A percentile compares a stretch with the other conserved stretches of the same genome.
Conservation (phyloP, 352 stramenopile genomes). For the Lagenidium giganteum region DNA sequence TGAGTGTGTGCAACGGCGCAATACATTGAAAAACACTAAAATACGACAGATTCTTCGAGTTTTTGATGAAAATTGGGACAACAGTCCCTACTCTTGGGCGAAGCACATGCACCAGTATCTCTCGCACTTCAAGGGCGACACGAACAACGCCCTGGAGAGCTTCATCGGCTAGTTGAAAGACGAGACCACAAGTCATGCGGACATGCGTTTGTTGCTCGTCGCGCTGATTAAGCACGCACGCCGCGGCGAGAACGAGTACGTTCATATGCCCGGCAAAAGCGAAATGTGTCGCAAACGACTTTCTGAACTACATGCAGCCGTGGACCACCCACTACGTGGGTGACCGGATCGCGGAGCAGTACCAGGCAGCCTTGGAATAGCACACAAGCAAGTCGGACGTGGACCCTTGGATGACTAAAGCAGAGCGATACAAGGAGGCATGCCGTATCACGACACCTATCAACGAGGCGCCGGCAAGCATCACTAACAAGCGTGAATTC, state of each 20-base stretch:
- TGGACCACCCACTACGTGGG: constrained; percentile 19
- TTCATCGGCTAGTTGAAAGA: constrained; percentile 26
- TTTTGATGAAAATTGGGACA: constrained; percentile 23
- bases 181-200: no score
- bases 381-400: neutral
- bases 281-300: constrained; percentile 20
- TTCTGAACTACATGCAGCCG: constrained; percentile 5
- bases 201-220: constrained; percentile 4
- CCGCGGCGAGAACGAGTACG: constrained; percentile 3
- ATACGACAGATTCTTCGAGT: constrained; percentile 8
- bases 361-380: neutral
- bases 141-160: constrained; percentile 24
- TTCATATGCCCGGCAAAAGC: no score
- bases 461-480: constrained; percentile 12
- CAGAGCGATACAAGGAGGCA: constrained; percentile 16
- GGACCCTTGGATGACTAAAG: neutral
- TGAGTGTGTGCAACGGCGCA: constrained; percentile 16
- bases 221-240: constrained; percentile 4
- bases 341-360: constrained; percentile 11
- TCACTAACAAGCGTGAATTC: constrained; percentile 11
- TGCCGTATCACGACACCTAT: constrained; percentile 11
- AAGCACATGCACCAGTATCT: constrained; percentile 6
- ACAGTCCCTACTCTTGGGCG: constrained; percentile 17
- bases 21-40: neutral
- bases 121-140: constrained; percentile 20